Evolutionary conservation across 805 yeast genomes (phyloP).

Genomic region (Spathaspora hagerdaliae): DNA sequence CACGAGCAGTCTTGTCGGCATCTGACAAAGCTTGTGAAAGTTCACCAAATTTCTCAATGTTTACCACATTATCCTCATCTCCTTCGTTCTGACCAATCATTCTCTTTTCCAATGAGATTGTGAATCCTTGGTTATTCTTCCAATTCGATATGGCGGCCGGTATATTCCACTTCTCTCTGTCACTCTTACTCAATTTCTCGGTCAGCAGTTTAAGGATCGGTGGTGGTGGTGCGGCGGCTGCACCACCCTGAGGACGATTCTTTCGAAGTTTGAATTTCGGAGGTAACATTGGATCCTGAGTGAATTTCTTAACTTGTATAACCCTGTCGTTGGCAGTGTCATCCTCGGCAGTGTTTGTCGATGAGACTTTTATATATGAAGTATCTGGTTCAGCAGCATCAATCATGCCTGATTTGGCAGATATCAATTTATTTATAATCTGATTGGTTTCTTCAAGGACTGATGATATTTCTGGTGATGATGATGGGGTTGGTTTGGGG

Average conservation of each 20-base stretch:
- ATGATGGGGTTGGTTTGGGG: slow-evolving; percentile 35
- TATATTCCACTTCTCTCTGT: slow-evolving; percentile 76
- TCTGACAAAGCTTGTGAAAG: slow-evolving; percentile 68
- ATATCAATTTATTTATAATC: slow-evolving; percentile 50
- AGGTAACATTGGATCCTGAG: slow-evolving; percentile 84
- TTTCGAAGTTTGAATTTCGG: slow-evolving; percentile 70
- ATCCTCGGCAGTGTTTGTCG: slow-evolving; percentile 10
- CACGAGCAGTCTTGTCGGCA: slow-evolving; percentile 43
- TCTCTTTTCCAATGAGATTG: slow-evolving; percentile 77
- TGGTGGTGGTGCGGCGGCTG: slow-evolving; percentile 52
- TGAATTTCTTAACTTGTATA: slow-evolving; percentile 62
- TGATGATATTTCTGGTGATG: slow-evolving; percentile 35
- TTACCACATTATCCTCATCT: no score
- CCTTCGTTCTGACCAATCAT: slow-evolving; percentile 37
- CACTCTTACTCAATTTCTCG: slow-evolving; percentile 56
- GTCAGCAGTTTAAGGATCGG: slow-evolving; percentile 49
- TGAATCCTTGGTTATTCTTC: slow-evolving; percentile 90
- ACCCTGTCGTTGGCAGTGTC: slow-evolving; percentile 25
- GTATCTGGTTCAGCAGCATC: slow-evolving; percentile 39
- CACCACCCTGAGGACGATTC: slow-evolving; percentile 48
- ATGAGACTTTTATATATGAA: slow-evolving; percentile 15
- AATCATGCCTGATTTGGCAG: slow-evolving; percentile 32
- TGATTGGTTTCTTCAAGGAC: slow-evolving; percentile 54
- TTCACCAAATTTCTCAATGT: slow-evolving; percentile 55
- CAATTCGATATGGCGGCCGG: slow-evolving; percentile 93